A percentile compares a stretch with the other conserved stretches of the same genome.
Conservation (phyloP, 176 grass and related monocot genomes). For the Eleusine indica region DNA sequence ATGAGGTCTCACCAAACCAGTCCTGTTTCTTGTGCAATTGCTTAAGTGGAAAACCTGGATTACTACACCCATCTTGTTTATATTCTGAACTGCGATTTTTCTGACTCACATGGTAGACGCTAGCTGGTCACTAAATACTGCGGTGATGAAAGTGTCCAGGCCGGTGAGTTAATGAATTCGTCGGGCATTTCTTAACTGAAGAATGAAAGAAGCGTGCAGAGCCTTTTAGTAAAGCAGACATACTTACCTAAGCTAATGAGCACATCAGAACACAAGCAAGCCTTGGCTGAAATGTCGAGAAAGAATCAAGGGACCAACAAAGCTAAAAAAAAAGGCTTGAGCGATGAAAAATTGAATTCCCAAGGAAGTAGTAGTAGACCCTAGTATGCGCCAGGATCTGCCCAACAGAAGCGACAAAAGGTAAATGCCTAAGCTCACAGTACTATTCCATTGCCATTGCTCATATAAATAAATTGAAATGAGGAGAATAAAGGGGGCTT, state of each 20-base stretch:
- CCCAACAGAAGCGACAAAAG: background rate
- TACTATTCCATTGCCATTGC: slow-evolving; percentile 6
- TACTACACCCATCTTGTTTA: background rate
- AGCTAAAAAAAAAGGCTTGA: background rate
- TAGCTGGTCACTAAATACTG: background rate
- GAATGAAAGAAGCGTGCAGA: slow-evolving; percentile 19
- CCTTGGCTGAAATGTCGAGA: background rate
- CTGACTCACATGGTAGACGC: slow-evolving; percentile 33
- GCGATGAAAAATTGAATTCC: background rate
- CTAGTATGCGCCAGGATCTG: slow-evolving; percentile 4
- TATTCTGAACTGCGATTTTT: background rate
- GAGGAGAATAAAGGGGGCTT: slow-evolving; percentile 52
- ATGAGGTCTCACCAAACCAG: too few relatives aligned
- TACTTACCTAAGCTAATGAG: slow-evolving; percentile 3
- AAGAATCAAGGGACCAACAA: slow-evolving; percentile 1
- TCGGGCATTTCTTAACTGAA: background rate
- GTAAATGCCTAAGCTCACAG: background rate
- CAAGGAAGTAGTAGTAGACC: background rate
- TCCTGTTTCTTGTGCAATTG: too few relatives aligned
- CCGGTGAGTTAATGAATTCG: background rate
- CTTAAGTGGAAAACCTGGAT: too few relatives aligned
- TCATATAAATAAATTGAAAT: slow-evolving; percentile 23
- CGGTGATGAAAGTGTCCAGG: background rate
- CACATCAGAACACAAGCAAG: background rate
- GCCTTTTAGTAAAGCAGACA: slow-evolving; percentile 44